Base-by-base conservation (phyloP, 805 yeast genomes). In the Metschnikowia noctiluminum region DNA sequence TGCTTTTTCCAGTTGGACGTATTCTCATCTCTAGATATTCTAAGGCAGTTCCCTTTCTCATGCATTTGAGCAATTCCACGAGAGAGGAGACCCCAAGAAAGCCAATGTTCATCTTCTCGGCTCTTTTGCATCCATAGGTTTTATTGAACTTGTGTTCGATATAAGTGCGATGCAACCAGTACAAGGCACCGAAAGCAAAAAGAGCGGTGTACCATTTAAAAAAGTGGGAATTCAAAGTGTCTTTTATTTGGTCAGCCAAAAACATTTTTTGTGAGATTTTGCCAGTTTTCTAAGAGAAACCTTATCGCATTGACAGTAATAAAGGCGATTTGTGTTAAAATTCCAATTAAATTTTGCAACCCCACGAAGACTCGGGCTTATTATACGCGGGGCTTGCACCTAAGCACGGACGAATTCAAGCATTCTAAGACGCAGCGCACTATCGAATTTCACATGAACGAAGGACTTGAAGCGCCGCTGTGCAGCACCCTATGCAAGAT, bases 151-250 rank as follows among this genome's bases (percentile, higher is more conserved):
- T 45, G 43, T 45, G 38, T 28, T 45, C 49, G 12, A 46, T 35
- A 28, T 49, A 44, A 15, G 40, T 39, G 30, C 58, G 52, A 30
- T 52, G 54, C 26, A 51, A 38, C 40, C 40, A 38, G 50, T 52
- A 54, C 38, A 52, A 37, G 12, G 44, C 45, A 10, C 49, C 39
- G 13, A 45, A 26, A 11, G 39, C 53, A 12, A 54, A 27, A 34
- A 56, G 46, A 11, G 50, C 27, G n/a, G 50, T 15, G 28, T 42
- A 45, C 51, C 55, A 54, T 45, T 54, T 54, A 31, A 45, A 15
- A 7, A 51, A 7, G 43, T 51, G 35, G 2, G 52, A 32, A 40
- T 42, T 34, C 35, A 37, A 40, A 12, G 42, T 30, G 12, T 43
- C 46, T 21, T 41, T 43, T 28, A 37, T 15, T n/a, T 16, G 31